phyloP scores from a whole-genome alignment of 352 stramenopile genomes.

The Phytophthora brassicae region DNA sequence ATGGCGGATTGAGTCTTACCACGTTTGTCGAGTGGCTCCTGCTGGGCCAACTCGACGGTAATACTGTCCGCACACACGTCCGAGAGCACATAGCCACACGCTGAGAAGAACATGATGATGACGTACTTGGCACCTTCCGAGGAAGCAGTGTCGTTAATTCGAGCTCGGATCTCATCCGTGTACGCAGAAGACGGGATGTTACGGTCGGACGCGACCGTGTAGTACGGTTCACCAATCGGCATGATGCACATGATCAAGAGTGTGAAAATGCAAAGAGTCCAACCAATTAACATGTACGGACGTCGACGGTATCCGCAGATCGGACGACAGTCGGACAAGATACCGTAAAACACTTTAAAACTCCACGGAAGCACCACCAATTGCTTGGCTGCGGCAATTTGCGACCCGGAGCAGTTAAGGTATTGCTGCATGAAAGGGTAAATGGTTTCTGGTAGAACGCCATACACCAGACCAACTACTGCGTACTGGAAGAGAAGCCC shows the following conservation, averaged over 20 bases:
- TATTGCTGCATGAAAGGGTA: slow-evolving; percentile 59
- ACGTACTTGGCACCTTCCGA: slow-evolving; percentile 53
- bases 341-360: slow-evolving; percentile 70
- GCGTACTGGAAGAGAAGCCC: slow-evolving; percentile 56
- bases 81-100: slow-evolving; percentile 73
- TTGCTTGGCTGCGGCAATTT: slow-evolving; percentile 29
- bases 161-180: slow-evolving; percentile 25
- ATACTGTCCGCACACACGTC: slow-evolving; percentile 74
- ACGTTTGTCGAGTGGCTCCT: slow-evolving; percentile 42
- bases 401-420: slow-evolving; percentile 41
- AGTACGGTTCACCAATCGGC: slow-evolving; percentile 52
- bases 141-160: slow-evolving; percentile 38
- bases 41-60: slow-evolving; percentile 45
- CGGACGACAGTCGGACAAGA: slow-evolving; percentile 57
- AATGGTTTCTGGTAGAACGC: slow-evolving; percentile 42
- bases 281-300: slow-evolving; percentile 67
- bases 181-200: slow-evolving; percentile 22
- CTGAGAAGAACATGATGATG: slow-evolving; percentile 72
- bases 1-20: slow-evolving; percentile 48
- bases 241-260: slow-evolving; percentile 48
- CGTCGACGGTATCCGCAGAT: slow-evolving; percentile 60
- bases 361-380: slow-evolving; percentile 53
- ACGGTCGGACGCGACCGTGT: slow-evolving; percentile 26
- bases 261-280: slow-evolving; percentile 43
- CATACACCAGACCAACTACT: slow-evolving; percentile 49